These are phyloP conservation scores for Amanita polypyramis DNA, from an alignment of 768 basidiomycete species.

Conservation along the genomic window DNA sequence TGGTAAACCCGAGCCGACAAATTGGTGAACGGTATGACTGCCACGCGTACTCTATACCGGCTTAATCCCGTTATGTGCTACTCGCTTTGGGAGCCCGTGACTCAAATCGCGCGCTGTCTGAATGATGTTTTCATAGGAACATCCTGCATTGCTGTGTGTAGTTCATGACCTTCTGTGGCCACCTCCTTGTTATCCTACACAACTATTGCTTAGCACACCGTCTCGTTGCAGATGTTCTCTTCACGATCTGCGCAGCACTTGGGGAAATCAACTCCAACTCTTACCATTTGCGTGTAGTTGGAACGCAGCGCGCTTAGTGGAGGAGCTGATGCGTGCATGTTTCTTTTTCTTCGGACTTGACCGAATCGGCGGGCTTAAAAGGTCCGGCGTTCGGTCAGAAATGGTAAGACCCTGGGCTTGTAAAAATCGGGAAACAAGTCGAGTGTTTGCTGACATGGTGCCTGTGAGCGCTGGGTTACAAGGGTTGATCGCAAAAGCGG, in stretches of 20 bases:
- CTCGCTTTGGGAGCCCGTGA: constrained; percentile 18
- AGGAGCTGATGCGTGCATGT: constrained; percentile 10
- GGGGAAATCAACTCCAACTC: neutral
- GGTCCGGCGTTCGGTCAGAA: constrained; percentile 32
- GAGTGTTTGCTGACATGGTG: constrained; percentile 30
- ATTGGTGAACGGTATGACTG: constrained; percentile 1
- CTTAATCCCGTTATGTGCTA: neutral
- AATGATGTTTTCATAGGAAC: constrained; percentile 14
- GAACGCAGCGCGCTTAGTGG: constrained; percentile 1
- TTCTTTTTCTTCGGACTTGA: constrained; percentile 34
- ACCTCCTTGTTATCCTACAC: neutral
- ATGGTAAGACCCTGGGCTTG: constrained; percentile 30
- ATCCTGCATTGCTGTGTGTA: neutral
- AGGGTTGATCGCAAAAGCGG: constrained; percentile 29
- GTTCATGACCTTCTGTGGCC: neutral
- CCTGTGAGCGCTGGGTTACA: constrained; percentile 33
- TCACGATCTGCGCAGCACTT: neutral
- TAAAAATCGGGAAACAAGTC: constrained; percentile 35
- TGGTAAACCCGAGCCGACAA: constrained; percentile 4
- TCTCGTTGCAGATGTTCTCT: neutral
- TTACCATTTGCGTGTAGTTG: constrained; percentile 3
- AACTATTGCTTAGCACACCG: neutral
- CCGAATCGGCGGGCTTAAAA: constrained; percentile 38
- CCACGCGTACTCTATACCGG: constrained; percentile 5
- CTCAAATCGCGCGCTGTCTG: constrained; percentile 19